Conservation (phyloP, 2,329 filamentous ascomycete species). For the Blastomyces silverae region DNA sequence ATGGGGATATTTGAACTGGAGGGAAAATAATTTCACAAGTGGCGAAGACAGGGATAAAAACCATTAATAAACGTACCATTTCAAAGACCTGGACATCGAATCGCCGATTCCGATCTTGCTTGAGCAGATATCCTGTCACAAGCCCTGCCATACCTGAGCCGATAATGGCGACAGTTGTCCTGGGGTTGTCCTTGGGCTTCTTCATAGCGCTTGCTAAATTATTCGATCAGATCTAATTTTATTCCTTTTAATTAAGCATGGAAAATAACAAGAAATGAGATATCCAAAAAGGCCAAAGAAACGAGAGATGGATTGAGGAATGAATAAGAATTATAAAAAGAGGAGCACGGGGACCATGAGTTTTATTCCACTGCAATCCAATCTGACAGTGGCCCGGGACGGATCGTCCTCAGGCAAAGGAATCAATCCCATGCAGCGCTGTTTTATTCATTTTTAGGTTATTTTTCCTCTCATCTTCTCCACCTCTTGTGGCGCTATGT, state of each 20-base stretch:
- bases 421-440: background rate
- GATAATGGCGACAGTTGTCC: constrained; percentile 40
- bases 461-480: background rate
- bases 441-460: background rate
- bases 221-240: background rate
- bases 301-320: background rate
- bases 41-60: background rate
- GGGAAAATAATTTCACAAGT: background rate
- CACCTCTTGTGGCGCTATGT: background rate
- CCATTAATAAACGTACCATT: constrained; percentile 32
- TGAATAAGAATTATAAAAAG: background rate
- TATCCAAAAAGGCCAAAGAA: background rate
- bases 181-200: constrained; percentile 11
- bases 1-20: background rate
- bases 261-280: background rate
- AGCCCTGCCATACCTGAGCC: constrained; percentile 48
- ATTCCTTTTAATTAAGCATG: background rate
- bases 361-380: background rate
- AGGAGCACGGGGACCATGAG: background rate
- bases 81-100: constrained; percentile 44
- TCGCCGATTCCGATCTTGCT: constrained; percentile 35
- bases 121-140: constrained; percentile 42
- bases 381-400: background rate
- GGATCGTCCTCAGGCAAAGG: background rate
- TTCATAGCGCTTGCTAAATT: background rate